Conservation (phyloP, 495 filamentous ascomycete species). For the Opeltia flavorubescens region DNA sequence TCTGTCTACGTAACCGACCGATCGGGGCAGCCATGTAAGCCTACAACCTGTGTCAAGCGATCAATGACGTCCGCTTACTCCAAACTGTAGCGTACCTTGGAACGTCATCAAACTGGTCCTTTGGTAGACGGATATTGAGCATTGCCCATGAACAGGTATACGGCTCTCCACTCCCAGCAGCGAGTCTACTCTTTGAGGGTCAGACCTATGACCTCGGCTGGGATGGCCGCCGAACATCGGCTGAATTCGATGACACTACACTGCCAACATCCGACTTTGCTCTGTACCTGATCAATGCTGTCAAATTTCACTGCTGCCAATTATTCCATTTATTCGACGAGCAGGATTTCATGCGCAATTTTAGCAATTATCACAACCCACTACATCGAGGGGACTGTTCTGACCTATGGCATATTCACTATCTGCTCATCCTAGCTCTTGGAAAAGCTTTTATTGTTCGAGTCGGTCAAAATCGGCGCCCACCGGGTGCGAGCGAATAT, state of each 20-base stretch:
- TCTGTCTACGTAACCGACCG: slow-evolving; percentile 24
- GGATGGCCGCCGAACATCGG: slow-evolving; percentile 22
- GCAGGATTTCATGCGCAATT: slow-evolving; percentile 23
- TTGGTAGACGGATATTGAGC: slow-evolving; percentile 27
- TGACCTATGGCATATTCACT: slow-evolving; percentile 31
- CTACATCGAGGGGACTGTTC: slow-evolving; percentile 14
- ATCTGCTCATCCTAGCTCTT: slow-evolving; percentile 29
- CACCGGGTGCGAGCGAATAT: slow-evolving; percentile 26
- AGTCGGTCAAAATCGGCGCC: slow-evolving; percentile 18
- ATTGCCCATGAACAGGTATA: slow-evolving; percentile 26
- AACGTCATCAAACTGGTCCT: slow-evolving; percentile 35
- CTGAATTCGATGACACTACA: slow-evolving; percentile 16
- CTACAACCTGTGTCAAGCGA: not conserved
- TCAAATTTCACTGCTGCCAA: slow-evolving; percentile 30
- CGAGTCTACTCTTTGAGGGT: slow-evolving; percentile 25
- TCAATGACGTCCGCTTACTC: slow-evolving; percentile 9
- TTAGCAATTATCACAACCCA: slow-evolving; percentile 24
- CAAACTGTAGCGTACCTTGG: slow-evolving; percentile 25
- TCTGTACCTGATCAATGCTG: slow-evolving; percentile 29
- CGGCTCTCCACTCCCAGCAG: slow-evolving; percentile 22
- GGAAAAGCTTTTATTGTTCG: slow-evolving; percentile 30
- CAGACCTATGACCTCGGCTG: slow-evolving; percentile 28
- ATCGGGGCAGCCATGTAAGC: slow-evolving; percentile 21
- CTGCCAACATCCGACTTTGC: slow-evolving; percentile 28
- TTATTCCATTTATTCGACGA: slow-evolving; percentile 34